Evolutionary conservation across 2,329 filamentous ascomycete genomes (phyloP).

Genomic region (Trichoderma lentiforme): DNA sequence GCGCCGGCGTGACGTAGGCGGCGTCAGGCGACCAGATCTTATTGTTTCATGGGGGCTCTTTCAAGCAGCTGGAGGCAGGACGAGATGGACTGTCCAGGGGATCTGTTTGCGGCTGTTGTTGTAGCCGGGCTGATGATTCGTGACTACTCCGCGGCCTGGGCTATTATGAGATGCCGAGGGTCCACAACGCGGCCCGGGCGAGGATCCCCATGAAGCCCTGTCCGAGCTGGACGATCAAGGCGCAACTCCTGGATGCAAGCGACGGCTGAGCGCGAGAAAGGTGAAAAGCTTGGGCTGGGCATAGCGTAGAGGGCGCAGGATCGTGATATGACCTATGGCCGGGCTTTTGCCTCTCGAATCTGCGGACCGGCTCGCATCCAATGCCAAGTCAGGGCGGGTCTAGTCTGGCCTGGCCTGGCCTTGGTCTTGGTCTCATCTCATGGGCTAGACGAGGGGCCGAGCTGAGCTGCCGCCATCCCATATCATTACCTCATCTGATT

Average conservation of each 20-base stretch:
- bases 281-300: background rate
- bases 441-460: conserved; percentile 4
- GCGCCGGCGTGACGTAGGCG: conserved; percentile 11
- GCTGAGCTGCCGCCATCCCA: conserved; percentile 1
- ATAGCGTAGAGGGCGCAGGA: background rate
- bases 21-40: conserved; percentile 13
- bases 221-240: background rate
- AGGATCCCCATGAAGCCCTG: conserved; percentile 10
- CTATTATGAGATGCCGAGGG: conserved; percentile 3
- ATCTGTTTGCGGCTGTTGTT: background rate
- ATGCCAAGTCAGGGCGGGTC: background rate
- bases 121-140: conserved; percentile 1
- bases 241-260: background rate
- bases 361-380: background rate
- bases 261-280: background rate
- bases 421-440: background rate
- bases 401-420: background rate
- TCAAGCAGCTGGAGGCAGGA: background rate
- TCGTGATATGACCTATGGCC: background rate
- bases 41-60: background rate
- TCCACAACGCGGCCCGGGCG: conserved; percentile 15
- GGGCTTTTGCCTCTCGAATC: background rate
- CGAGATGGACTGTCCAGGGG: background rate
- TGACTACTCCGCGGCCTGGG: background rate
- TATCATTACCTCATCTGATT: background rate